phyloP scores from a whole-genome alignment of 352 stramenopile species.

The Pythium grandisporangium region DNA sequence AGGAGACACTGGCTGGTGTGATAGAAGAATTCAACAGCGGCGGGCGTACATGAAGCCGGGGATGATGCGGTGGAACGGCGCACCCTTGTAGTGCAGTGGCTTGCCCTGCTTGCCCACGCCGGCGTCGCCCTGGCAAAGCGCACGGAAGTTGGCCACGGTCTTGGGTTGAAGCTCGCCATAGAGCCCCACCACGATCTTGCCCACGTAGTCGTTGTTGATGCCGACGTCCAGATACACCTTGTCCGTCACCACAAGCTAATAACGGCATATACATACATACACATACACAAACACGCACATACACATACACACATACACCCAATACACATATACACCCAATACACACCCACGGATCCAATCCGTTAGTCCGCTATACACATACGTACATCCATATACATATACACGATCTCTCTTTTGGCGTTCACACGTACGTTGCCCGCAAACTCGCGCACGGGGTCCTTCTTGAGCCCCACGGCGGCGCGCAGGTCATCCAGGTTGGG shows the following conservation, averaged over 20 bases:
- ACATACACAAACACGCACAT: too few relatives aligned
- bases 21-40: too few relatives aligned
- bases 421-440: slow-evolving; percentile 32
- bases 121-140: slow-evolving; percentile 73
- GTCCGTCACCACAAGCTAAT: slow-evolving; percentile 50
- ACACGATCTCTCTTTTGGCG: too few relatives aligned
- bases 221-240: slow-evolving; percentile 96
- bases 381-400: too few relatives aligned
- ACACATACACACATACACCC: too few relatives aligned
- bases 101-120: slow-evolving; percentile 83
- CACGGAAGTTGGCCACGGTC: slow-evolving; percentile 72
- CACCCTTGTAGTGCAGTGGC: slow-evolving; percentile 93
- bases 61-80: slow-evolving; percentile 96
- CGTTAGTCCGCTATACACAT: too few relatives aligned
- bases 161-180: slow-evolving; percentile 75
- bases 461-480: slow-evolving; percentile 20
- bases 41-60: slow-evolving; percentile 87
- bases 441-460: slow-evolving; percentile 19
- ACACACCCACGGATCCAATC: background rate
- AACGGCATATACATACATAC: too few relatives aligned
- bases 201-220: slow-evolving; percentile 89
- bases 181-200: slow-evolving; percentile 73
- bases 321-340: background rate
- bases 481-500: slow-evolving; percentile 49
- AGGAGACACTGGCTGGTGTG: too few relatives aligned